These are phyloP conservation scores for Nepenthes mirabilis DNA, from an alignment of 148 eudicot species.

Conservation along the genomic window DNA sequence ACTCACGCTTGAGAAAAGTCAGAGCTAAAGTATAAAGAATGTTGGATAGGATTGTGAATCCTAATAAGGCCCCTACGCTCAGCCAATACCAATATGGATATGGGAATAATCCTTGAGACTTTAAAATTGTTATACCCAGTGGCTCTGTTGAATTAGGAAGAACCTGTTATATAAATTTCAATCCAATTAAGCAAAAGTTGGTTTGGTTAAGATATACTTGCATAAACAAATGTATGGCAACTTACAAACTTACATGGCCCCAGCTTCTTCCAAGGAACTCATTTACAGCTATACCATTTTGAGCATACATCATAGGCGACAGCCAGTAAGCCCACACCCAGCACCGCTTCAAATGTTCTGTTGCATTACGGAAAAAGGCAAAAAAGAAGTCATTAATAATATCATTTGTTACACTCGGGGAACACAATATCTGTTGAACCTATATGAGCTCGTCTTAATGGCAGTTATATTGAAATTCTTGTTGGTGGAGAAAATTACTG, in stretches of 20 bases:
- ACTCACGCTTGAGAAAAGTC: conserved; percentile 15
- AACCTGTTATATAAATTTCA: conserved; percentile 4
- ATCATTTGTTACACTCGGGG: not conserved
- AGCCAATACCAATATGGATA: conserved; percentile 36
- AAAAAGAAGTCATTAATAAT: no score
- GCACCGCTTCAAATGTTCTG: conserved; percentile 32
- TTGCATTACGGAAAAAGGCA: not conserved
- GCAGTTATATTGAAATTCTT: no score
- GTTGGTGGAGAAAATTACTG: no score
- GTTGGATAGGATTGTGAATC: conserved; percentile 29
- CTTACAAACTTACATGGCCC: conserved; percentile 22
- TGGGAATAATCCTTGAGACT: conserved; percentile 21
- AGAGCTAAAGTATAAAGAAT: conserved; percentile 21
- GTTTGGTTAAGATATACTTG: not conserved
- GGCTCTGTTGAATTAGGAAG: conserved; percentile 11
- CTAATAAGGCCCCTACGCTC: conserved; percentile 29
- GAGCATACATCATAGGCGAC: conserved; percentile 40
- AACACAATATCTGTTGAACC: not conserved
- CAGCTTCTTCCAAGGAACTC: conserved; percentile 39
- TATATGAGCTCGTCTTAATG: no score
- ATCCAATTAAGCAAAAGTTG: not conserved
- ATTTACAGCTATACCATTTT: conserved; percentile 30
- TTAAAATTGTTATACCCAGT: conserved; percentile 20
- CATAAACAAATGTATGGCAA: not conserved
- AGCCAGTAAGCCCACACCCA: conserved; percentile 51